These are phyloP conservation scores for Calendula officinalis DNA, from an alignment of 129 eudicot species.

Conservation along the genomic window DNA sequence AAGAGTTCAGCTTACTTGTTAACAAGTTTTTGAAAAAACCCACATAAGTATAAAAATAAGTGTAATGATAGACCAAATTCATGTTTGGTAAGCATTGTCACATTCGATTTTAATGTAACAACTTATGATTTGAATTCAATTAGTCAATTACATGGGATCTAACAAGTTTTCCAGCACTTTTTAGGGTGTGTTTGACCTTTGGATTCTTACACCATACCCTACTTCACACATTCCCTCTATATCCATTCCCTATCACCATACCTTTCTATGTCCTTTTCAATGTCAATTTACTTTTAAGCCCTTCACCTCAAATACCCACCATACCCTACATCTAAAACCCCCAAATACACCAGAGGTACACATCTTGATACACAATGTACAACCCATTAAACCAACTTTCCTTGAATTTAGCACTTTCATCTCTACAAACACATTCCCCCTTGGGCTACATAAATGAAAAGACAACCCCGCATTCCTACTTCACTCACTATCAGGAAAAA, in stretches of 20 bases:
- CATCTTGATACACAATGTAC: slow-evolving; percentile 15
- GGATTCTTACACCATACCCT: slow-evolving; percentile 24
- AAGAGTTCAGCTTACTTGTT: no score
- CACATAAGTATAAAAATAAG: no score
- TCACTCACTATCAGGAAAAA: slow-evolving; percentile 3
- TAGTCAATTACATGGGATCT: not conserved
- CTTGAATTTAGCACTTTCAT: slow-evolving; percentile 4
- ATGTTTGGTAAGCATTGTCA: no score
- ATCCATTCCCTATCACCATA: slow-evolving; percentile 26
- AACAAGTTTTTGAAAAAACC: no score
- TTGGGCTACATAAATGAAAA: slow-evolving; percentile 18
- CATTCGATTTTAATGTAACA: no score
- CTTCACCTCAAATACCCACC: not conserved
- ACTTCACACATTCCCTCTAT: slow-evolving; percentile 22
- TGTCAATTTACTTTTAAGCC: slow-evolving; percentile 28
- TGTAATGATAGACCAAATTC: no score
- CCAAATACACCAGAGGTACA: slow-evolving; percentile 14
- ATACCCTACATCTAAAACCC: not conserved
- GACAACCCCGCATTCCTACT: slow-evolving; percentile 12
- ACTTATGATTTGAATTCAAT: no score
- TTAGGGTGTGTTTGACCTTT: slow-evolving; percentile 25
- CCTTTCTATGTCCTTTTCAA: not conserved
- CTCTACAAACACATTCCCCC: not conserved
- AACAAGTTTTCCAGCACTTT: slow-evolving; percentile 2
- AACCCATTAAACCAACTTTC: not conserved